Conservation (phyloP, 352 stramenopile species). For the Phytophthora pisi region DNA sequence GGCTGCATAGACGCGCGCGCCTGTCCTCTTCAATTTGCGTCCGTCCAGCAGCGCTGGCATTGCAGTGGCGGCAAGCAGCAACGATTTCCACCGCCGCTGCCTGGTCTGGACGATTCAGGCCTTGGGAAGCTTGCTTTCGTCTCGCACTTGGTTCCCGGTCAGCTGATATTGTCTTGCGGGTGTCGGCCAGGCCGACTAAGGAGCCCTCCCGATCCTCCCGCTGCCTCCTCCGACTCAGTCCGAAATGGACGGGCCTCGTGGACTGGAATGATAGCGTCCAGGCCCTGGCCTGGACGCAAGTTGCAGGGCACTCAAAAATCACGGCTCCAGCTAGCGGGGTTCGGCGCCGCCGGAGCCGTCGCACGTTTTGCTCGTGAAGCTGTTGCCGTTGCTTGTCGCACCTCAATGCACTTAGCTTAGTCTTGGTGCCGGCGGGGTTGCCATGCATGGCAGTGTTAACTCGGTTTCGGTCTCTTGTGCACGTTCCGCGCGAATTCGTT, state of each 20-base stretch:
- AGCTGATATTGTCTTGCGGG: neutral
- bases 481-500: neutral
- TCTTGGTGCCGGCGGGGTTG: neutral
- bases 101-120: neutral
- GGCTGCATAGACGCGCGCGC: conserved; percentile 1
- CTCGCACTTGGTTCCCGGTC: neutral
- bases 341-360: neutral
- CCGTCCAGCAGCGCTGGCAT: no score
- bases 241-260: no score
- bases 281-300: neutral
- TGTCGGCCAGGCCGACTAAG: neutral
- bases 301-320: neutral
- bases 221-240: neutral
- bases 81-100: no score
- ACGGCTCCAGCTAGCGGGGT: neutral
- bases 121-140: neutral
- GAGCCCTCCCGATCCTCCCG: no score
- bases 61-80: neutral
- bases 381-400: conserved; percentile 14
- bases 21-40: conserved; percentile 1
- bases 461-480: neutral
- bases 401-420: neutral
- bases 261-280: neutral
- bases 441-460: neutral
- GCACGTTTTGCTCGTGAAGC: neutral